Evolutionary conservation across 192 early-diverging fungal genomes (phyloP), one percentile per base, ranked within the genome.

Genomic region (Coemansia sp.): DNA sequence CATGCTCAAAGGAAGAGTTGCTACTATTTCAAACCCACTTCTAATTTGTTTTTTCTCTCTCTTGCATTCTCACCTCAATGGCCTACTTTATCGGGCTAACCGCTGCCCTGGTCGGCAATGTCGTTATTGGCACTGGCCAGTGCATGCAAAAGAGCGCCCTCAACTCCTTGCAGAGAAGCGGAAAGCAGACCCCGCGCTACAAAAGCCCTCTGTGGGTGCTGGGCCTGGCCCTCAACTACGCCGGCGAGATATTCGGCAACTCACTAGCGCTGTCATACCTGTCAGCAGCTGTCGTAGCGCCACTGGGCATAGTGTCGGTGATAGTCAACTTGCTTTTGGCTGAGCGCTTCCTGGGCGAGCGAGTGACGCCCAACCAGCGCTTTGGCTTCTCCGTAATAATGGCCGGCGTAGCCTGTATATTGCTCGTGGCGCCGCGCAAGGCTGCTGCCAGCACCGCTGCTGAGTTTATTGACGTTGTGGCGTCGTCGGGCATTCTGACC

Each of bases 121-220:
- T 80, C 47, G 83, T 85, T 6, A 85, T 85, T 65, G 83, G 83
- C 50, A 62, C 73, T 10, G 83, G 78, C 16, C 83, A 85, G 62
- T 85, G 83, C 62, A 22, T 85, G 70, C 83, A 85, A 67, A 85
- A 85, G 57, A 73, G 75, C 55, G 83, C 75, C 53, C 68, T 85
- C 39, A 85, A 80, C 39, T 31, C 24, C 47, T 72, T 85, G 55
- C 70, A 80, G 69, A 72, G 22, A n/a, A 22, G 24, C 0, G 71
- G 74, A 5, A 69, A 74, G 29, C 55, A 63, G 12, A 16, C 57
- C 2, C 57, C 83, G 43, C 72, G 83, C 33, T 80, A 80, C 52
- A 80, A 72, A 1, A 78, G 75, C 72, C 72, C 72, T 41, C 31
- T 62, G 55, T 85, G 83, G 83, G 41, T 80, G 13, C n/a, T 63